These are phyloP conservation scores for Alternaria brassicicola DNA, from an alignment of 2,329 filamentous ascomycete genomes.

Conservation along the genomic window DNA sequence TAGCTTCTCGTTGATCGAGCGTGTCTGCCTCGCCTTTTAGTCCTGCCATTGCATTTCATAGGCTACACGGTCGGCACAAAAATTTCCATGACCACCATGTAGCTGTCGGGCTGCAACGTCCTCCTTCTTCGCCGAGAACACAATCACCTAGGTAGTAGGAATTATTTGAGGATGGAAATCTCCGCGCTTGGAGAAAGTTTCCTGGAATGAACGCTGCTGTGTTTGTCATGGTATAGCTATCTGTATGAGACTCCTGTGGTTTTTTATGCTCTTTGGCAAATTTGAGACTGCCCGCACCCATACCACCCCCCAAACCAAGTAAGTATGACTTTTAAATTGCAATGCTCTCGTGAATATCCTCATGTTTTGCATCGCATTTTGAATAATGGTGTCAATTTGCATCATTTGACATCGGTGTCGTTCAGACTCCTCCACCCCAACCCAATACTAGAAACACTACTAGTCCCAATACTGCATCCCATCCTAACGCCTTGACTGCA, in stretches of 20 bases:
- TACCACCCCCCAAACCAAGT: too few relatives aligned
- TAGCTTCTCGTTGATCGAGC: slow-evolving; percentile 46
- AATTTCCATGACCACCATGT: background rate
- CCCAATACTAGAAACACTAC: slow-evolving; percentile 24
- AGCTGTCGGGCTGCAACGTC: background rate
- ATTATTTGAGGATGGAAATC: background rate
- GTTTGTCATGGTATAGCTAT: too few relatives aligned
- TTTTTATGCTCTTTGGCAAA: too few relatives aligned
- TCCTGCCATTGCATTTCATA: background rate
- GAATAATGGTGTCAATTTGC: background rate
- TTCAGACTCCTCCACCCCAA: slow-evolving; percentile 37
- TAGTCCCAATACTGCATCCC: slow-evolving; percentile 32
- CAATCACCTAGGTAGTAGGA: background rate
- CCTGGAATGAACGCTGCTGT: too few relatives aligned
- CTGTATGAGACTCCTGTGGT: too few relatives aligned
- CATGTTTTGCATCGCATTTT: background rate
- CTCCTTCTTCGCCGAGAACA: background rate
- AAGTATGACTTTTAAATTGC: too few relatives aligned
- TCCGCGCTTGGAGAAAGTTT: too few relatives aligned
- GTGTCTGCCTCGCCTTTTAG: slow-evolving; percentile 59
- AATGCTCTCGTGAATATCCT: too few relatives aligned
- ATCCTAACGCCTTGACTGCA: slow-evolving; percentile 35
- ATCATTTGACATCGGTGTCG: background rate
- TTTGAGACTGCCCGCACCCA: too few relatives aligned
- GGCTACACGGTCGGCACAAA: background rate